These are phyloP conservation scores for Biscogniauxia mediterranea DNA, from an alignment of 2,329 filamentous ascomycete genomes.

Conservation along the genomic window DNA sequence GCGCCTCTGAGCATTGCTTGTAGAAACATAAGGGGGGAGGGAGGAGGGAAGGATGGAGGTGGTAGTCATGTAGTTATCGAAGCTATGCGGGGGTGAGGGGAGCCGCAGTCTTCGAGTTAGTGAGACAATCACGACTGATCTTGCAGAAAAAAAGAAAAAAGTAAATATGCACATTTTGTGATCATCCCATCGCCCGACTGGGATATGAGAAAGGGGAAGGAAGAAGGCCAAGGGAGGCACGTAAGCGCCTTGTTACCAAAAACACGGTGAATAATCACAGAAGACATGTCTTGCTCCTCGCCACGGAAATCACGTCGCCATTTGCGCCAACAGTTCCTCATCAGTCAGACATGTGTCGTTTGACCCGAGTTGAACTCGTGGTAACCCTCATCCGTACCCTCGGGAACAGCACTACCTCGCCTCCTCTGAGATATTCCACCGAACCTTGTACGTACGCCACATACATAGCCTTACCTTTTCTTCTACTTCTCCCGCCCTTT, in stretches of 20 bases:
- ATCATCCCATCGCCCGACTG: neutral
- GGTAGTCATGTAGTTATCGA: neutral
- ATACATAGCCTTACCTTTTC: no score
- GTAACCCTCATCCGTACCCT: neutral
- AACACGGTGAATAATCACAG: no score
- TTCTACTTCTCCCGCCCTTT: neutral
- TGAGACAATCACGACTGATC: neutral
- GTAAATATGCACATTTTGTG: no score
- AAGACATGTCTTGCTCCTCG: constrained; percentile 24
- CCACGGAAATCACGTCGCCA: neutral
- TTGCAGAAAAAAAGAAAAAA: no score
- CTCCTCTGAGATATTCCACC: no score
- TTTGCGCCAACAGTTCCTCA: neutral
- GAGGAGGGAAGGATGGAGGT: no score
- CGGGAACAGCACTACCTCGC: neutral
- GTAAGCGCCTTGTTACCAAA: constrained; percentile 13
- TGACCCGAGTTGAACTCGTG: neutral
- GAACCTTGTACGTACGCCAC: no score
- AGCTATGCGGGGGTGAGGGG: neutral
- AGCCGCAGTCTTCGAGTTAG: neutral
- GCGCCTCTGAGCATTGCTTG: no score
- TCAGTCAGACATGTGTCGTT: neutral
- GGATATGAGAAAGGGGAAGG: neutral
- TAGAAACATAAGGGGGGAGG: neutral
- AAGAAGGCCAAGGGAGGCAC: neutral